Base-by-base conservation (phyloP, 108 stramenopile genomes). In the Conticribra guillardii region DNA sequence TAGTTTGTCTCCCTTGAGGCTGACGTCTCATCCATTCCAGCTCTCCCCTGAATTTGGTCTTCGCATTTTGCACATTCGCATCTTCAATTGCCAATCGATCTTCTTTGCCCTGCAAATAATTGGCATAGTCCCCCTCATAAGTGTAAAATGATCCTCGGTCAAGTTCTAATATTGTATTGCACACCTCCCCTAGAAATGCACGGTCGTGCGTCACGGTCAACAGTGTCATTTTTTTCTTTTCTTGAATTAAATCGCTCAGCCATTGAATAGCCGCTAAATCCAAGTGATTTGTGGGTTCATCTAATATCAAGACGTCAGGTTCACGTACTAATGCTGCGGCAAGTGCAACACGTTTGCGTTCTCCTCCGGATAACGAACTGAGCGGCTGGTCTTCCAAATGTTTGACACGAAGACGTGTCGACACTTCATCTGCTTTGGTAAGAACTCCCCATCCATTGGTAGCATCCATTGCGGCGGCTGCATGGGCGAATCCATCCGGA, bases 151-250 rank as follows among this genome's bases (percentile, higher is more conserved):
- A 71, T 51, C 90, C 91, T 47, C 84, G 74, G 64, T 95, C 94
- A 15, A 95, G 63, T 54, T 95, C 94, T 17, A 92, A 46, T 54
- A 95, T 87, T 8, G 74, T 68, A 65, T 87, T 82, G 64, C 91
- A 90, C 7, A 97, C 94, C 61, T 97, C 90, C 64, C 97, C 94
- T 28, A 99, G 79, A 79, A 99, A 97, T 4, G 89, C 89, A 22
- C 97, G 83, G 79, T 99, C 98, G 76, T 99, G 98, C 32, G 98
- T 97, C 44, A 98, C 97, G 67, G 94, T 91, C 61, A 99, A 69
- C 34, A 92, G 58, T 15, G 97, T 97, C 67, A 98, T 82, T 57
- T 96, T 85, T 24, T 56, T 82, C 33, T 83, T 71, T 27, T 88
- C 73, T 21, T 89, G 74, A 41, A 97, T 69, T 64, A 95, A 85